Conservation (phyloP, 2,329 filamentous ascomycete species). For the Diplodia corticola region DNA sequence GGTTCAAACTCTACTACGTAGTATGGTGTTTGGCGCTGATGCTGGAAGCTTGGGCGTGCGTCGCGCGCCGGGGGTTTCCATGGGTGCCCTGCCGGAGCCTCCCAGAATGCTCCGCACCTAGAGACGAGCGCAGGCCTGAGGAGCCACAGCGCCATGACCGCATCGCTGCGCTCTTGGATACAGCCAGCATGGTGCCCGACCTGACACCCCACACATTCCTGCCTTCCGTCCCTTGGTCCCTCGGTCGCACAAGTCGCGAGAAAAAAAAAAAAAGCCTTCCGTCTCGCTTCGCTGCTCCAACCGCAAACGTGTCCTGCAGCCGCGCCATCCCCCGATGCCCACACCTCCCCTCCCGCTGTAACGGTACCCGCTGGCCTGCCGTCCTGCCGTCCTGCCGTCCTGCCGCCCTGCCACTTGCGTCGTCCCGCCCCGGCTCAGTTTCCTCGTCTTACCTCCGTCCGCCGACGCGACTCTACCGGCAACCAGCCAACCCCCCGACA, state of each 20-base stretch:
- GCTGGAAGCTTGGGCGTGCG: too few species aligned
- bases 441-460: conserved; percentile 1
- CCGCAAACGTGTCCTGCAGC: not conserved
- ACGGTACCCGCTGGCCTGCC: not conserved
- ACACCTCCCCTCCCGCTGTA: not conserved
- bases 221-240: not conserved
- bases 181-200: not conserved
- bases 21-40: conserved; percentile 4
- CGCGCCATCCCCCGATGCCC: not conserved
- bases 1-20: conserved; percentile 1
- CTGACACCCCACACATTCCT: not conserved
- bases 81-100: conserved; percentile 9
- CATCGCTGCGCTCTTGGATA: too few species aligned
- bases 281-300: not conserved
- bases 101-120: not conserved
- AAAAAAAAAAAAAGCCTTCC: too few species aligned
- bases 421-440: conserved; percentile 14
- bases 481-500: not conserved
- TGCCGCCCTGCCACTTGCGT: conserved; percentile 1
- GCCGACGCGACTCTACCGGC: not conserved
- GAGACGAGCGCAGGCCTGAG: not conserved
- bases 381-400: not conserved
- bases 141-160: not conserved
- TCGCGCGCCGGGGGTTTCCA: not conserved
- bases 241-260: not conserved